These are phyloP conservation scores for Oidiodendron maius DNA, from an alignment of 495 filamentous ascomycete species.

Conservation along the genomic window DNA sequence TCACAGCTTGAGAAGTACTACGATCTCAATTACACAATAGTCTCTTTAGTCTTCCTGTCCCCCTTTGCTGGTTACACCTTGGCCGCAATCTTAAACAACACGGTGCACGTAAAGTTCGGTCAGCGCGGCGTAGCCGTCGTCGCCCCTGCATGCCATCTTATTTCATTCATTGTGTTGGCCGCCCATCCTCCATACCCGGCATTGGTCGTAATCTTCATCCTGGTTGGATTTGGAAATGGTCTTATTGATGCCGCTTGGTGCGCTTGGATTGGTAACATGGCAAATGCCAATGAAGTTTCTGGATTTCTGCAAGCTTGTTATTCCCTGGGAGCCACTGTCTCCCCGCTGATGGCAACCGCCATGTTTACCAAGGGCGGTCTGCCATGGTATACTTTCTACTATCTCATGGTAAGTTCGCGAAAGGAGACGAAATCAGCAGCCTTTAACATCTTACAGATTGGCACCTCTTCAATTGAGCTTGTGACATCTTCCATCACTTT, in stretches of 20 bases:
- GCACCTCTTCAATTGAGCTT: slow-evolving; percentile 55
- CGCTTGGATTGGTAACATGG: slow-evolving; percentile 74
- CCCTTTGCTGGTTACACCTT: slow-evolving; percentile 75
- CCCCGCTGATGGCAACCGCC: slow-evolving; percentile 69
- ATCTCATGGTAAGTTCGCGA: slow-evolving; percentile 39
- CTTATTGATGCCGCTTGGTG: slow-evolving; percentile 70
- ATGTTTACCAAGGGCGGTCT: slow-evolving; percentile 51
- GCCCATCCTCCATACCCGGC: slow-evolving; percentile 71
- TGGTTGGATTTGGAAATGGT: slow-evolving; percentile 69
- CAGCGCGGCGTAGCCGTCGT: slow-evolving; percentile 71
- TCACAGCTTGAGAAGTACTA: slow-evolving; percentile 58
- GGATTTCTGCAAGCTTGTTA: slow-evolving; percentile 69
- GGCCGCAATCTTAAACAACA: slow-evolving; percentile 62
- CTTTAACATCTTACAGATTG: slow-evolving; percentile 42
- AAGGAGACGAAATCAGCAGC: slow-evolving; percentile 24
- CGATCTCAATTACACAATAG: slow-evolving; percentile 63
- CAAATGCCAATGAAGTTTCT: slow-evolving; percentile 60
- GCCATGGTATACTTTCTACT: slow-evolving; percentile 61
- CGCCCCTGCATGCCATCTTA: slow-evolving; percentile 54
- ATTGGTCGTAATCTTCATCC: slow-evolving; percentile 61
- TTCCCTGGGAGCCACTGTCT: slow-evolving; percentile 68
- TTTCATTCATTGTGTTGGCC: slow-evolving; percentile 62
- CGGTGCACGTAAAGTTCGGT: slow-evolving; percentile 49
- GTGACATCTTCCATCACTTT: slow-evolving; percentile 50
- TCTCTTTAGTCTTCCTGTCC: slow-evolving; percentile 76